These are phyloP conservation scores for Cladophialophora chaetospira DNA, from an alignment of 2,329 filamentous ascomycete genomes.

Conservation along the genomic window DNA sequence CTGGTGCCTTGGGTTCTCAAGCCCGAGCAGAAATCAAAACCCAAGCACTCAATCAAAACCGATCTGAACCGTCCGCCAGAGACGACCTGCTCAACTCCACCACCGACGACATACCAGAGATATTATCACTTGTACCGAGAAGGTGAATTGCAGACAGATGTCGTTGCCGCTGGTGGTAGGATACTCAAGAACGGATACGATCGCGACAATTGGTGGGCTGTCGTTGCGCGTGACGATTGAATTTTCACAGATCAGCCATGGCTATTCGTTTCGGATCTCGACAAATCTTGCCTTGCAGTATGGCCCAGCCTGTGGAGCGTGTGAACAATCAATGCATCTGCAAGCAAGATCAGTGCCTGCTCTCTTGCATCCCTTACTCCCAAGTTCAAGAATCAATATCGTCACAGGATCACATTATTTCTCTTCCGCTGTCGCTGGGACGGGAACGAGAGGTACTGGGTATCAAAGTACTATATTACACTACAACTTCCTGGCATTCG, in stretches of 20 bases:
- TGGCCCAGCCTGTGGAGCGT: no score
- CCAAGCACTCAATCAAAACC: constrained; percentile 22
- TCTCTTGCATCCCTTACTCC: background rate
- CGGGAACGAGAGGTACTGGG: constrained; percentile 7
- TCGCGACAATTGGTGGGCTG: constrained; percentile 94
- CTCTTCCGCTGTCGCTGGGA: constrained; percentile 1
- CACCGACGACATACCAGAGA: constrained; percentile 68
- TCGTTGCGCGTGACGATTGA: constrained; percentile 23
- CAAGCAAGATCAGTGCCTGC: background rate
- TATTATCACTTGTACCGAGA: constrained; percentile 93
- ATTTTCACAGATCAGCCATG: background rate
- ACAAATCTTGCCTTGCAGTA: no score
- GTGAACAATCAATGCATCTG: no score
- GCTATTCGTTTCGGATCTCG: no score
- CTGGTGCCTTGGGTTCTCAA: constrained; percentile 92
- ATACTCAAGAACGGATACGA: constrained; percentile 86
- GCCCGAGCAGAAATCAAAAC: constrained; percentile 23
- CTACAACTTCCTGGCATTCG: constrained; percentile 43
- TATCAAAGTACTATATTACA: constrained; percentile 33
- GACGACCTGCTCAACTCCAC: background rate
- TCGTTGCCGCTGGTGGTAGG: constrained; percentile 70
- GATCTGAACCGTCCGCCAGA: background rate
- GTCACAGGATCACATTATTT: constrained; percentile 15
- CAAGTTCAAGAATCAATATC: background rate
- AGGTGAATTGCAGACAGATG: constrained; percentile 82